These are phyloP conservation scores for Leishmania amazonensis DNA, from an alignment of 208 protist genomes.

Conservation along the genomic window DNA sequence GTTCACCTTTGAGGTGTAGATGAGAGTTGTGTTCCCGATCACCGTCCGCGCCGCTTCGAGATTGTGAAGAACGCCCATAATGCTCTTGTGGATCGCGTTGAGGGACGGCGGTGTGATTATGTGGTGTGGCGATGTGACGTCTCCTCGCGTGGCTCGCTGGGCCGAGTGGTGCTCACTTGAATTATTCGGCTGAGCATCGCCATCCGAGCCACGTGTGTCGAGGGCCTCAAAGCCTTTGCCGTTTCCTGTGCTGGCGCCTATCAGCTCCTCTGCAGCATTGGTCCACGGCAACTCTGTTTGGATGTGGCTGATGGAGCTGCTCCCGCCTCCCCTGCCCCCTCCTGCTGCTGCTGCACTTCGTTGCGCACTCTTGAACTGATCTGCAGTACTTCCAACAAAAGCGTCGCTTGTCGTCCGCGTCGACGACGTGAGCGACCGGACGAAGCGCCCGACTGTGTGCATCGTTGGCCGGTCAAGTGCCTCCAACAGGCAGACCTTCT, in stretches of 20 bases:
- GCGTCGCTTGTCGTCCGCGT: neutral
- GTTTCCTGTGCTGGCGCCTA: neutral
- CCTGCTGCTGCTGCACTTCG: neutral
- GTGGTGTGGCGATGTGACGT: neutral
- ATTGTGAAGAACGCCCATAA: constrained; percentile 36
- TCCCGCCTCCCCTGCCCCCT: neutral
- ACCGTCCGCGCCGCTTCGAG: constrained; percentile 51
- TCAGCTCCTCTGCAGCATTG: neutral
- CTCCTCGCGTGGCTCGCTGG: neutral
- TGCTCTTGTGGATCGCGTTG: constrained; percentile 22
- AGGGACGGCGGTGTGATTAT: constrained; percentile 11
- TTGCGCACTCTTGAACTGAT: neutral
- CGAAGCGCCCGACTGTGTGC: constrained; percentile 39
- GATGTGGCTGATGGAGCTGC: neutral
- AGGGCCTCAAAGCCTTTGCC: neutral
- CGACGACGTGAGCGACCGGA: constrained; percentile 13
- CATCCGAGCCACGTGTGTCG: neutral
- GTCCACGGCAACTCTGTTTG: neutral
- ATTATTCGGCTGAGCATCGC: neutral
- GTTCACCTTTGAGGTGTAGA: constrained; percentile 62
- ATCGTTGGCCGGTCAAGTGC: constrained; percentile 34
- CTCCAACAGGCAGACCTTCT: constrained; percentile 56
- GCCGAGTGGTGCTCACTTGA: neutral
- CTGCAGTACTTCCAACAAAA: neutral
- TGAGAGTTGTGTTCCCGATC: constrained; percentile 62